Evolutionary conservation across 2,329 filamentous ascomycete genomes (phyloP).

Genomic region (Penicillium brevicompactum): DNA sequence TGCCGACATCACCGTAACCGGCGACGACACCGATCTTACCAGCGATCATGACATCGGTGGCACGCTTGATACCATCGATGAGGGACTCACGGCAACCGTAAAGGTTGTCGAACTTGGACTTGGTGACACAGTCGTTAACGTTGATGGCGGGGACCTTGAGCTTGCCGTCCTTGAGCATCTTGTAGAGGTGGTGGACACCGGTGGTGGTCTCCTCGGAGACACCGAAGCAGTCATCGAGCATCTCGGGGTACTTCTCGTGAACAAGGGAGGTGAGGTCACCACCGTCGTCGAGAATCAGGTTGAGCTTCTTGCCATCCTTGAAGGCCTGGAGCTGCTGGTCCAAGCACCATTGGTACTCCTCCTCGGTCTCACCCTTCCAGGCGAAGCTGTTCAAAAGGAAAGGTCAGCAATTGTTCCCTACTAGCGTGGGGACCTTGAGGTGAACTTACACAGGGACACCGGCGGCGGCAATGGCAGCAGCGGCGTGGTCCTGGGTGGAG

Average conservation of each 20-base stretch:
- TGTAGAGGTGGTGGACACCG: conserved; percentile 98
- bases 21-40: conserved; percentile 98
- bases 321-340: conserved; percentile 97
- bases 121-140: conserved; percentile 99
- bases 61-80: conserved; percentile 99
- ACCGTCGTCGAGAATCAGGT: conserved; percentile 98
- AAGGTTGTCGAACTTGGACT: conserved; percentile 99
- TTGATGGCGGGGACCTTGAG: conserved; percentile 96
- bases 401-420: conserved; percentile 3
- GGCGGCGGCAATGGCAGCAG: conserved; percentile 90
- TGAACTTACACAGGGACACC: conserved; percentile 78
- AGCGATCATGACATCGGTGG: conserved; percentile 99
- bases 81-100: conserved; percentile 99
- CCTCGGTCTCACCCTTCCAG: conserved; percentile 93
- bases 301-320: conserved; percentile 94
- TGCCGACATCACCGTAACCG: conserved; percentile 98
- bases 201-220: conserved; percentile 99
- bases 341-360: conserved; percentile 99
- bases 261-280: conserved; percentile 95
- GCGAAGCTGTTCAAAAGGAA: conserved; percentile 56
- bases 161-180: conserved; percentile 88
- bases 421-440: conserved; percentile 26
- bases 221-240: conserved; percentile 97
- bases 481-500: conserved; percentile 98
- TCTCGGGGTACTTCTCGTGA: conserved; percentile 97